phyloP scores from a whole-genome alignment of 192 early-diverging fungal species.

The Linnemannia elongata region DNA sequence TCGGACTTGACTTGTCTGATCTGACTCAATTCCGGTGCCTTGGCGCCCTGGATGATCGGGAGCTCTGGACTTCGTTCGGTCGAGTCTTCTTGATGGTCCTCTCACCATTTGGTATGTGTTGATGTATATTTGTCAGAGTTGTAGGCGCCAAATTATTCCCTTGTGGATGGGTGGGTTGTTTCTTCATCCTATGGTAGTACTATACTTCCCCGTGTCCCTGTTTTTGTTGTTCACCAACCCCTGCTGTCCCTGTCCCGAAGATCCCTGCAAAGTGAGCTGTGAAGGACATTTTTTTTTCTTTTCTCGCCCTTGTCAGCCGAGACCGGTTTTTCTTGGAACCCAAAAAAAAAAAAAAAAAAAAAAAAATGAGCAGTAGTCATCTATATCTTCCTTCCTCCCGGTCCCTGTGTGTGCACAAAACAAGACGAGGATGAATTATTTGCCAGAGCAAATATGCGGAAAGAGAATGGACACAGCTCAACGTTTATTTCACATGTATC shows the following conservation, averaged over 20 bases:
- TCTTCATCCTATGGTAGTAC: neutral
- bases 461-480: neutral
- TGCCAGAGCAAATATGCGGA: constrained; percentile 25
- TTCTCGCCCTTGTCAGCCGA: neutral
- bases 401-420: neutral
- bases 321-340: neutral
- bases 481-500: neutral
- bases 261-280: neutral
- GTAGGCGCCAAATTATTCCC: constrained; percentile 2
- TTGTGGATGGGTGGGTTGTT: neutral
- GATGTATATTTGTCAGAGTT: neutral
- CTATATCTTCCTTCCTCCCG: neutral
- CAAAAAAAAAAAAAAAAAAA: constrained; percentile 7
- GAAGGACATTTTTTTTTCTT: neutral
- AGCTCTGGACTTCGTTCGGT: constrained; percentile 62
- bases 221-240: neutral
- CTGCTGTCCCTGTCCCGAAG: neutral
- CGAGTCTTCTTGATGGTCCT: constrained; percentile 59
- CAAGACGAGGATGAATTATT: constrained; percentile 35
- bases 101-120: constrained; percentile 57
- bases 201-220: neutral
- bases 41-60: constrained; percentile 60
- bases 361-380: neutral
- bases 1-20: constrained; percentile 58
- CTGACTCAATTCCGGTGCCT: constrained; percentile 48